Evolutionary conservation across 1,284 basidiomycete species (phyloP).

Genomic region (Cryptococcus wingfieldii): DNA sequence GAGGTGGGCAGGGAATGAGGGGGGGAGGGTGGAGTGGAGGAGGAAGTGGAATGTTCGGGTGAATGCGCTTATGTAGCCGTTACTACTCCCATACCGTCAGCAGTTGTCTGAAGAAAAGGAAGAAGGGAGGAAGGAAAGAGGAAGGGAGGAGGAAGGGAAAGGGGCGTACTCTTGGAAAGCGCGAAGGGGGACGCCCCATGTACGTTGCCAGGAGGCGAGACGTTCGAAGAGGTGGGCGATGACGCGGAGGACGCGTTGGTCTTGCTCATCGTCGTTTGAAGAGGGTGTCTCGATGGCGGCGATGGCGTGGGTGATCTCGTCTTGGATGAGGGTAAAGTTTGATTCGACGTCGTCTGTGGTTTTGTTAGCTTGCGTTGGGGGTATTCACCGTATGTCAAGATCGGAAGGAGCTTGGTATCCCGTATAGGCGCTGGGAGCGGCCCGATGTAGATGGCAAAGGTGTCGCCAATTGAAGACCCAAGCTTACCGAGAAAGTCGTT

Average conservation of each 20-base stretch:
- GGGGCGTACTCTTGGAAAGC: conserved; percentile 35
- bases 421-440: no score
- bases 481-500: conserved; percentile 30
- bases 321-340: conserved; percentile 33
- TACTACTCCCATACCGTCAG: background rate
- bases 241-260: background rate
- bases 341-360: conserved; percentile 29
- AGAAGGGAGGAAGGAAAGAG: no score
- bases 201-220: conserved; percentile 37
- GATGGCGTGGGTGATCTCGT: conserved; percentile 28
- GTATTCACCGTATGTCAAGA: no score
- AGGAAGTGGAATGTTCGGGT: conserved; percentile 36
- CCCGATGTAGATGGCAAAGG: no score
- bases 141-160: no score
- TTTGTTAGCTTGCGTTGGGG: background rate
- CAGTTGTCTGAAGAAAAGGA: no score
- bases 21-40: conserved; percentile 23
- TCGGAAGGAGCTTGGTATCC: no score
- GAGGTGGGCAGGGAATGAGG: conserved; percentile 24
- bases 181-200: background rate
- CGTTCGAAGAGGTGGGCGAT: conserved; percentile 40
- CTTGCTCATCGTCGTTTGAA: conserved; percentile 14
- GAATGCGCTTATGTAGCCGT: conserved; percentile 18
- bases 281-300: conserved; percentile 38
- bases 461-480: background rate